Base-by-base conservation (phyloP, 108 stramenopile species). In the Pseudonitzschia multiseries region DNA sequence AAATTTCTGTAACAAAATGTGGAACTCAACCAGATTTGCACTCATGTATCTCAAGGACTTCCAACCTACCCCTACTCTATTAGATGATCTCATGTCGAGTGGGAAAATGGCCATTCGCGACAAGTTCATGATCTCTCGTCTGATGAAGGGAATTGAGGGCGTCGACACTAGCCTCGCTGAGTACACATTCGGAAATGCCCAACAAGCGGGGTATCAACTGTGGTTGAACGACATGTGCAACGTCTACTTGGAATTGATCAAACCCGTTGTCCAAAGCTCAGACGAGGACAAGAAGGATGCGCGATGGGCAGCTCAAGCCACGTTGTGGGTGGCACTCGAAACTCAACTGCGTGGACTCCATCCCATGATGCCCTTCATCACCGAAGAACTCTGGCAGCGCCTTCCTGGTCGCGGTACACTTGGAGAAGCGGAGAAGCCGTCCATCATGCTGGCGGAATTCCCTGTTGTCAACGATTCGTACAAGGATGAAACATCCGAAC, bases 321-420 rank as follows among this genome's bases (percentile, higher is more conserved):
- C 91, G 8, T 86, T 99, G 8, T 98, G 96, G 96, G 64, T 91
- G 51, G 82, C 92, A 53, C 81, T 99, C 33, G 99, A 99, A 65
- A 73, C 81, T 57, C 96, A 93, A 29, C 75, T 99, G 57, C 93
- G 97, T 68, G 81, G 98, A 64, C 84, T 97, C 50, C 99, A 99
- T 83, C 97, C 97, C 12, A 90, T 99, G 91, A 99, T 99, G 96
- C 99, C 99, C 48, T 99, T 97, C 81, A 95, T 99, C 22, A 99
- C 98, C 10, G 99, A 99, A 82, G 99, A 99, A 81, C 86, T 99
- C 18, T 99, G 99, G 99, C 99, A 99, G 77, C 88, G 99, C 59
- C 87, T 99, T n/a, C 99, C 99, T 52, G 96, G 96, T 41, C 90
- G 97, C 44, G 96, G 96, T n/a, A 93, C 87, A 24, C 80, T 96